Percentiles rank a stretch among this genome's conserved stretches.
phyloP scores from a whole-genome alignment of 2,329 filamentous ascomycete species.

The Aphanocladium album region DNA sequence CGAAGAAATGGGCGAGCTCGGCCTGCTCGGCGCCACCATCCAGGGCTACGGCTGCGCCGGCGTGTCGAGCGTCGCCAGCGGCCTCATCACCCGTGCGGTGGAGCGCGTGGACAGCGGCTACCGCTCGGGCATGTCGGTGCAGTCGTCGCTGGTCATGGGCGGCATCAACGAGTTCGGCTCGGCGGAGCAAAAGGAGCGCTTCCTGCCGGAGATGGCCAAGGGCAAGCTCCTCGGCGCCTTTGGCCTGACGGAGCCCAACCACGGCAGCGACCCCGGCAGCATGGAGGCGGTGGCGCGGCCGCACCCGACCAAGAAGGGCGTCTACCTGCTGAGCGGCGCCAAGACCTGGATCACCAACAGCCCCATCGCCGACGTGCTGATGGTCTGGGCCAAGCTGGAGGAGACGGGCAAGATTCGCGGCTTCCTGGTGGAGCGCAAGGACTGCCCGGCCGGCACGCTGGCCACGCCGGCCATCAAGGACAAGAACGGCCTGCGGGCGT shows the following conservation, averaged over 20 bases:
- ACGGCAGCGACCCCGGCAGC: slow-evolving; percentile 83
- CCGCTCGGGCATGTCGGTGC: slow-evolving; percentile 87
- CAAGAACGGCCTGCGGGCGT: slow-evolving; percentile 90
- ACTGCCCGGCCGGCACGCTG: slow-evolving; percentile 81
- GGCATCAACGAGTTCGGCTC: slow-evolving; percentile 84
- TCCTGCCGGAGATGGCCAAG: slow-evolving; percentile 74
- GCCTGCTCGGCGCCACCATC: slow-evolving; percentile 81
- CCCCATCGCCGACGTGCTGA: slow-evolving; percentile 76
- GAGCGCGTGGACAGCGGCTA: slow-evolving; percentile 90
- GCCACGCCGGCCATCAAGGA: slow-evolving; percentile 90
- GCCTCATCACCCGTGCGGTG: slow-evolving; percentile 83
- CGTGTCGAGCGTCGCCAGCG: slow-evolving; percentile 81
- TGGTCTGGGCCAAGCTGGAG: slow-evolving; percentile 91
- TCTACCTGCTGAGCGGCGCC: slow-evolving; percentile 70
- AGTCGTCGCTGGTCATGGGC: slow-evolving; percentile 90
- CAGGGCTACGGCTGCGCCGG: slow-evolving; percentile 86
- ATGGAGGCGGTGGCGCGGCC: slow-evolving; percentile 86
- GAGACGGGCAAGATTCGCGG: slow-evolving; percentile 91
- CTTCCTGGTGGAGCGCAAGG: slow-evolving; percentile 79
- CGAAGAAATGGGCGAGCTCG: slow-evolving; percentile 86
- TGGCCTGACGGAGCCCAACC: slow-evolving; percentile 87
- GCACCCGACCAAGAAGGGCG: slow-evolving; percentile 78
- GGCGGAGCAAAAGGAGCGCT: slow-evolving; percentile 81
- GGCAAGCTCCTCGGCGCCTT: slow-evolving; percentile 81
- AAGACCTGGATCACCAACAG: slow-evolving; percentile 98